Conservation (phyloP, 1,139 yeast genomes). For the Blastobotrys elegans region DNA sequence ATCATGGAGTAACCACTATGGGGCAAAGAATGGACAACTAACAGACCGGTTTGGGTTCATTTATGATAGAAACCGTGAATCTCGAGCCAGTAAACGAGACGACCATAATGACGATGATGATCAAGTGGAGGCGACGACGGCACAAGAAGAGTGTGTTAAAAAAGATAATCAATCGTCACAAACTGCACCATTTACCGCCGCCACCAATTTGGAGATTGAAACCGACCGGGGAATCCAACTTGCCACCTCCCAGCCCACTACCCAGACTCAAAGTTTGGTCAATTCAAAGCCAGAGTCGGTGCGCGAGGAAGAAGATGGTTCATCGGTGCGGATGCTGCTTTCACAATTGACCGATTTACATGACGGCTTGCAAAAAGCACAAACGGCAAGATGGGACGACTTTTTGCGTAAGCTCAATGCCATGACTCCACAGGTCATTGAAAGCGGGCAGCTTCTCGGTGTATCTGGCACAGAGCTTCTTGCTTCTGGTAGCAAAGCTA, state of each 20-base stretch:
- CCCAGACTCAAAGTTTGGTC: constrained; percentile 2
- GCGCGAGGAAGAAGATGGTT: not conserved
- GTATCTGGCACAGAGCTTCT: constrained; percentile 35
- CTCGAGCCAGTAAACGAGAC: constrained; percentile 1
- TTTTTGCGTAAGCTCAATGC: constrained; percentile 29
- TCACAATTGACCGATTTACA: constrained; percentile 33
- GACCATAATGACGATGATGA: not conserved
- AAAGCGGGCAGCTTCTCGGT: constrained; percentile 39
- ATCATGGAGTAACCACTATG: constrained; percentile 28
- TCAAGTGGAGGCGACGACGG: not conserved
- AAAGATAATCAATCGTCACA: not conserved
- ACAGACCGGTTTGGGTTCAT: constrained; percentile 53
- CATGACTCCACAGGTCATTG: constrained; percentile 19
- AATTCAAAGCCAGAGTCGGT: constrained; percentile 5
- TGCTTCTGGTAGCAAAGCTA: constrained; percentile 11
- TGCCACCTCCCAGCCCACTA: constrained; percentile 6
- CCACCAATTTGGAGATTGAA: constrained; percentile 5
- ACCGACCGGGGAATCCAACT: constrained; percentile 11
- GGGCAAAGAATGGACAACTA: constrained; percentile 27
- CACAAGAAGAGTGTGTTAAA: not conserved
- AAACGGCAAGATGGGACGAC: constrained; percentile 34
- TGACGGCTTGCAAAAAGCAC: constrained; percentile 31
- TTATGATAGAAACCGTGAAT: constrained; percentile 24
- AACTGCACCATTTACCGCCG: not conserved
- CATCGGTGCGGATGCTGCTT: constrained; percentile 29